These are phyloP conservation scores for Chiua virens DNA, from an alignment of 768 basidiomycete species.

Conservation along the genomic window DNA sequence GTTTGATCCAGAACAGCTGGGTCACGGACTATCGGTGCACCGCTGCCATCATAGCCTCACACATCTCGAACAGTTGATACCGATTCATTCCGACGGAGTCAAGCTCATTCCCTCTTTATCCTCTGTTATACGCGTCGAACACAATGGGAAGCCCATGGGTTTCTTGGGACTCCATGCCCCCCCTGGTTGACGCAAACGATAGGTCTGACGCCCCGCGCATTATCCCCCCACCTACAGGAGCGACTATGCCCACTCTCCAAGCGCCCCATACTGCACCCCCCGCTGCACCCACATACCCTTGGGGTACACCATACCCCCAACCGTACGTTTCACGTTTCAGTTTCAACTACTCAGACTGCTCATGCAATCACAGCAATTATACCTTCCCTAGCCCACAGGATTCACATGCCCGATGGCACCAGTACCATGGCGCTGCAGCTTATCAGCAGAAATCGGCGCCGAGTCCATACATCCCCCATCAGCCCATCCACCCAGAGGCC, in stretches of 20 bases:
- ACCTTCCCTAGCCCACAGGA: conserved; percentile 18
- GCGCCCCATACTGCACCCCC: conserved; percentile 10
- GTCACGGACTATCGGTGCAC: background rate
- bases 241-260: conserved; percentile 12
- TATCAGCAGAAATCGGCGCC: conserved; percentile 22
- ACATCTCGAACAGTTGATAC: conserved; percentile 17
- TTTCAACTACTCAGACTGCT: background rate
- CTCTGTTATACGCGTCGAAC: background rate
- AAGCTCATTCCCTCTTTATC: background rate
- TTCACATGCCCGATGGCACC: conserved; percentile 6
- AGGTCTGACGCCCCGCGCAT: background rate
- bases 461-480: conserved; percentile 32
- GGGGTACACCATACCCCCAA: conserved; percentile 14
- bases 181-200: conserved; percentile 20
- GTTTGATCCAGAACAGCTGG: too few species aligned
- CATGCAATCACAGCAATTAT: conserved; percentile 1
- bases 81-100: conserved; percentile 18
- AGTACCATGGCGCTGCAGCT: background rate
- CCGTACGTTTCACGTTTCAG: conserved; percentile 8
- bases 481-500: conserved; percentile 12
- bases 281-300: conserved; percentile 6
- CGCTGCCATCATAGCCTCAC: conserved; percentile 10
- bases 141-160: conserved; percentile 15
- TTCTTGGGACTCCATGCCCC: conserved; percentile 27
- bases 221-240: conserved; percentile 29